Conservation (phyloP, 2,329 filamentous ascomycete genomes). For the Diaporthe sp. region DNA sequence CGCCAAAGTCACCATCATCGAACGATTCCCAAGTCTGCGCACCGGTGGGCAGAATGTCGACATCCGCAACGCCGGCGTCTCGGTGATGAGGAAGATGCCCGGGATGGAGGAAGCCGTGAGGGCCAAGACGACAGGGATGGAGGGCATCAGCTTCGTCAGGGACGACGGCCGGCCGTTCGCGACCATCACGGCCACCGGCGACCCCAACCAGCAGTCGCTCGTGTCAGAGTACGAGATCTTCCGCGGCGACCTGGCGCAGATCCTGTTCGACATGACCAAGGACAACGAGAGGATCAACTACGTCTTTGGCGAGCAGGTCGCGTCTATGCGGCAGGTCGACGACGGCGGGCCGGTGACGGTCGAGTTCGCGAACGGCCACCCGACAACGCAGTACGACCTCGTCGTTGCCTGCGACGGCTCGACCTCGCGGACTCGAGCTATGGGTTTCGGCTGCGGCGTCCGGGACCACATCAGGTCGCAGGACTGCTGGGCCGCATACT, state of each 20-base stretch:
- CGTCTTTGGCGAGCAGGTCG: slow-evolving; percentile 48
- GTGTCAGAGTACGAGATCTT: slow-evolving; percentile 64
- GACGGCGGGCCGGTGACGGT: slow-evolving; percentile 53
- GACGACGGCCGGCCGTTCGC: slow-evolving; percentile 53
- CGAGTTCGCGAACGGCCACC: slow-evolving; percentile 55
- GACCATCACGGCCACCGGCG: slow-evolving; percentile 50
- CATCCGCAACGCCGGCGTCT: slow-evolving; percentile 53
- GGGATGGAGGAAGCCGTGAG: slow-evolving; percentile 54
- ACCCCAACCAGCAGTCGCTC: slow-evolving; percentile 57
- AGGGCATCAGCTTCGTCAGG: slow-evolving; percentile 58
- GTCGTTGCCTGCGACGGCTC: slow-evolving; percentile 64
- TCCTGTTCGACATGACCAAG: slow-evolving; percentile 41
- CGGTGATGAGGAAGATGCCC: slow-evolving; percentile 55
- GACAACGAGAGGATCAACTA: slow-evolving; percentile 44
- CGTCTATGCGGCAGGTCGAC: slow-evolving; percentile 49
- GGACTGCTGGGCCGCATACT: slow-evolving; percentile 59
- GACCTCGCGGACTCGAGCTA: slow-evolving; percentile 60
- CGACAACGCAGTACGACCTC: slow-evolving; percentile 48
- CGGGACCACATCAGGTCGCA: slow-evolving; percentile 49
- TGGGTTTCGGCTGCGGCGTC: slow-evolving; percentile 56
- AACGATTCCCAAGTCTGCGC: slow-evolving; percentile 45
- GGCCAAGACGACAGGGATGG: slow-evolving; percentile 54
- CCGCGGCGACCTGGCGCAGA: slow-evolving; percentile 57
- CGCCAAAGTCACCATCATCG: slow-evolving; percentile 46
- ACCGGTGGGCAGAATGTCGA: slow-evolving; percentile 53